Base-by-base conservation (phyloP, 768 basidiomycete genomes). In the Suillus variegatus region DNA sequence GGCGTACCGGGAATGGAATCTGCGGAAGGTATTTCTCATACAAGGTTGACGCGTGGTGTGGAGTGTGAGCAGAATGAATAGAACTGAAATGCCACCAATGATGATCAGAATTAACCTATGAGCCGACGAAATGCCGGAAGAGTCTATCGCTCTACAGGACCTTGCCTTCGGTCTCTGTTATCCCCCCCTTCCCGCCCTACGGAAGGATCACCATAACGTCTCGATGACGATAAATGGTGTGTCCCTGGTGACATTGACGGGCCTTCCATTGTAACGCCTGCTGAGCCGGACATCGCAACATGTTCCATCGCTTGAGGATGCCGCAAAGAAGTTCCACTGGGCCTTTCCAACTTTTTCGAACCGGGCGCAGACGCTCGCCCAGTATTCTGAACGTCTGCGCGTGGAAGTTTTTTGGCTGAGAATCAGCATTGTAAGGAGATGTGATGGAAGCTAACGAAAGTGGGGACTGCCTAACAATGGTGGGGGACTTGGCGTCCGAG, bases 311-410 rank as follows among this genome's bases (percentile, higher is more conserved):
- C 62, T 57, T 72, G 60, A 60, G 72, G 46, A 71, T 75, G 70
- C 72, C 80, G 76, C 81, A 84, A 74, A 77, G 81, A 69, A 80
- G 71, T 52, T 58, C 66, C 76, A 69, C 76, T 77, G 71, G 75
- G 77, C 67, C 75, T 68, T 71, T 76, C 75, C 69, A 68, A 67
- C 22, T 77, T 68, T 65, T 76, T 72, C 52, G 72, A 69, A 74
- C 77, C 81, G 69, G 84, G 87, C 89, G 89, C 89, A 90, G 89
- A 88, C 88, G 85, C 84, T 79, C 86, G 87, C 89, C 88, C 89
- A 85, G 88, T 73, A 65, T 72, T 72, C 71, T 84, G 82, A 82
- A 83, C 89, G 85, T 88, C 89, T 90, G 89, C 89, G 89, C 89
- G 85, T 72, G 79, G 83, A 64, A 88, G 83, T 91, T 90, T 90